Conservation (phyloP, 805 yeast species). For the Ogataea glucozyma region DNA sequence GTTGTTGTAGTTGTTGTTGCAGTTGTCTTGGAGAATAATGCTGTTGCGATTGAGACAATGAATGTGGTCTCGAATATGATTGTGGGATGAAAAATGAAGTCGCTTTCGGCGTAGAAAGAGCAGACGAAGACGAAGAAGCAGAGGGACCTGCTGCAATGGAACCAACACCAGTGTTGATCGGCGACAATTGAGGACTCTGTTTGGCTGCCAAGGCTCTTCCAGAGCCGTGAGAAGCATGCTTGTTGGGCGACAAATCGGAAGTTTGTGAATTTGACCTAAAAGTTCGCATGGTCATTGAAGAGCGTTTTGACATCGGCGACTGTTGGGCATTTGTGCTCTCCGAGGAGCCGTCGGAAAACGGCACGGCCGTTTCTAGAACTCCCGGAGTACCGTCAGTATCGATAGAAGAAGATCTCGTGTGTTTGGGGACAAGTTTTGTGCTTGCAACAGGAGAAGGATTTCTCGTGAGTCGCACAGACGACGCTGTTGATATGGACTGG, state of each 20-base stretch:
- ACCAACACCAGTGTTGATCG: slow-evolving; percentile 9
- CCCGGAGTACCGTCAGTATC: slow-evolving; percentile 7
- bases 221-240: too few relatives aligned
- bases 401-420: slow-evolving; percentile 20
- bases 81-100: slow-evolving; percentile 1
- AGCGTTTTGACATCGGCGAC: slow-evolving; percentile 33
- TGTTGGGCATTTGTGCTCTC: slow-evolving; percentile 12
- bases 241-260: slow-evolving; percentile 30
- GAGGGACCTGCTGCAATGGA: not conserved
- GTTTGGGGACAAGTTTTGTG: slow-evolving; percentile 10
- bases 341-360: slow-evolving; percentile 11
- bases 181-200: slow-evolving; percentile 15
- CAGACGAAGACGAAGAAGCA: slow-evolving; percentile 7
- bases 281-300: slow-evolving; percentile 36
- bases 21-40: slow-evolving; percentile 4
- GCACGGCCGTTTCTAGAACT: not conserved
- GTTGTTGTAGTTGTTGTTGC: too few relatives aligned
- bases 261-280: slow-evolving; percentile 34
- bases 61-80: slow-evolving; percentile 5
- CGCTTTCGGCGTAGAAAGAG: slow-evolving; percentile 7
- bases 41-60: slow-evolving; percentile 2
- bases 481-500: slow-evolving; percentile 18
- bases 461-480: slow-evolving; percentile 19
- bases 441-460: slow-evolving; percentile 14
- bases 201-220: too few relatives aligned